Evolutionary conservation across 2,329 filamentous ascomycete species (phyloP), one percentile per base, ranked within the genome.

Genomic region (Ophiostoma triangulosporum): DNA sequence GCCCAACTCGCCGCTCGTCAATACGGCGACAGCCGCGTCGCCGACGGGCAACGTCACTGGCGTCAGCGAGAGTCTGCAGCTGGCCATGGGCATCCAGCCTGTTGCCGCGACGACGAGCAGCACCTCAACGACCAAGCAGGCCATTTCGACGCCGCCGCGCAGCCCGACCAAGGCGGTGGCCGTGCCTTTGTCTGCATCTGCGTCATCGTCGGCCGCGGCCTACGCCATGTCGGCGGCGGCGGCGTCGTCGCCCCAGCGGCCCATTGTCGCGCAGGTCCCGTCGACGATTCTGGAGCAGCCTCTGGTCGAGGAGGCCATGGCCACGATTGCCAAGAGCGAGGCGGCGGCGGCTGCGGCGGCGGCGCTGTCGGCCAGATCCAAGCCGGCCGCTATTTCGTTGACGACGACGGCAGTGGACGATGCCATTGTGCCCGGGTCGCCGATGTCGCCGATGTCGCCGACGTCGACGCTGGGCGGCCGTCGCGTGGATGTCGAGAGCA

Each of bases 401-500:
- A n/a, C n/a, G n/a, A n/a, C n/a, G n/a, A n/a, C n/a, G n/a, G n/a
- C n/a, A n/a, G n/a, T n/a, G n/a, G n/a, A 9, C 22, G 15, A 14
- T 14, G 55, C 50, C 9, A 17, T 24, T 54, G 58, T n/a, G 58
- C 31, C 54, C 26, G 29, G 26, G 17, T 36, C 48, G 8, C 51
- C 54, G 56, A 52, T 54, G 58, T 8, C 55, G 57, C 31, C 63
- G 17, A 38, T 32, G 38, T 31, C 59, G 5, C 27, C 46, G 22
- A 36, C 48, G 1, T 31, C 36, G 14, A 50, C 49, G 4, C n/a
- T 33, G 12, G 29, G 40, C 33, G n/a, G 40, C 12, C 54, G 62
- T 11, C 68, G 73, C 43, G 62, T 65, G 12, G 73, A 73, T 22
- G 72, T 80, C 35, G 78, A 85, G 64, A 84, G 80, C 63, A 85